Conservation (phyloP, 306 rosid genomes). For the Vigna hirtella region DNA sequence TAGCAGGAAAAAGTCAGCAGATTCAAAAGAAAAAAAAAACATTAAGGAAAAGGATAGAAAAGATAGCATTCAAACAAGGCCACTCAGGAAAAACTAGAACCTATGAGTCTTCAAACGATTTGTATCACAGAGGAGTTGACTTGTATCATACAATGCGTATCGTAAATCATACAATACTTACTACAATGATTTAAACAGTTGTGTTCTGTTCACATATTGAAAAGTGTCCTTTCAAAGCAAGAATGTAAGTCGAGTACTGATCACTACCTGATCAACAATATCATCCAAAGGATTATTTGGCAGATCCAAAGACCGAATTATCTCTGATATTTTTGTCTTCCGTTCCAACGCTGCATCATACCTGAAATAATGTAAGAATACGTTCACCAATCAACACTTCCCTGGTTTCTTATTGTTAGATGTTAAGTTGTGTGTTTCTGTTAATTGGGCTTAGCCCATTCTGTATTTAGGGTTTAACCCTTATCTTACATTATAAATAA, state of each 20-base stretch:
- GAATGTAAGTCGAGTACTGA: conserved; percentile 29
- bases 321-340: conserved; percentile 71
- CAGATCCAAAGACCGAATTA: conserved; percentile 87
- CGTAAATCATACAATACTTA: too few species aligned
- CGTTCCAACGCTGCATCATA: conserved; percentile 85
- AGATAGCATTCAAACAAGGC: conserved; percentile 15
- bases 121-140: too few species aligned
- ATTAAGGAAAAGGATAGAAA: neutral
- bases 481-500: too few species aligned
- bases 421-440: too few species aligned
- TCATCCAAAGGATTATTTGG: conserved; percentile 98
- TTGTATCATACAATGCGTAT: too few species aligned
- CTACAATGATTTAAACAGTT: neutral
- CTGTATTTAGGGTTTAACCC: too few species aligned
- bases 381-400: conserved; percentile 40
- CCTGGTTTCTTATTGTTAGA: neutral
- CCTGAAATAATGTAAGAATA: conserved; percentile 60
- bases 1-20: conserved; percentile 21
- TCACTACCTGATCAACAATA: conserved; percentile 88
- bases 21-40: neutral
- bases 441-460: too few species aligned
- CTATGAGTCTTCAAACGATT: neutral
- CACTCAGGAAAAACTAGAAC: conserved; percentile 24
- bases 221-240: conserved; percentile 25
- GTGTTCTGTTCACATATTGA: neutral